Base-by-base conservation (phyloP, 2,329 filamentous ascomycete species). In the Sporothrix dimorphospora region DNA sequence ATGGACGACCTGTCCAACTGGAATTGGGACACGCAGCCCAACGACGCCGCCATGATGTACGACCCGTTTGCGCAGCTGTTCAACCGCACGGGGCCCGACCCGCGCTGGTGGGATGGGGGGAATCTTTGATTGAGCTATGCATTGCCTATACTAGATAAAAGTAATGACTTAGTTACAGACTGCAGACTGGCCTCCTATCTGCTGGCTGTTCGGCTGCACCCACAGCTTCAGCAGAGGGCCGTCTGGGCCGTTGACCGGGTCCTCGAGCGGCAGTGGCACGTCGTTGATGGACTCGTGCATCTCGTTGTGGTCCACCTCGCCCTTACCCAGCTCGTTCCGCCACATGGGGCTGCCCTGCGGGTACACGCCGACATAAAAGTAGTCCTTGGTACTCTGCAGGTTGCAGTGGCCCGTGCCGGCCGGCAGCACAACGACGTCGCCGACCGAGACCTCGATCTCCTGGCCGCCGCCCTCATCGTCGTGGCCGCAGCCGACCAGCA, bases 391-490 rank as follows among this genome's bases (percentile, higher is more conserved):
- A 21, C 68, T 70, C 24, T 70, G 53, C 24, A 70, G 53, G 34
- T 49, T 70, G 42, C 68, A 70, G 42, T 70, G 68, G 34, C 38
- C 68, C 40, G 53, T 47, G 34, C 68, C 68, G 7, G 68, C 68
- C 16, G 68, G 68, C 40, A 70, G 38, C n/a, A 70, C 68, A 30
- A 70, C 38, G 40, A 70, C 68, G 24, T 70, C 68, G 38, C 68
- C 68, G 38, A 49, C 68, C 6, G 68, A 59, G 34, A 70, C 11
- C 9, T 70, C 51, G 30, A 70, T 61, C 55, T 70, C 68, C 49
- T 49, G 38, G 38, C 68, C 68, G 55, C 40, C 53, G 21, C 55
- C 9, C 7, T 34, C 38, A 19, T 70, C 68, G 40, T 70, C 53
- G 53, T 70, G 53, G 38, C 68, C 68, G 38, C 68, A 70, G 34